These are phyloP conservation scores for Elaeis guineensis DNA, from an alignment of 176 grass and related monocot genomes.

Conservation along the genomic window DNA sequence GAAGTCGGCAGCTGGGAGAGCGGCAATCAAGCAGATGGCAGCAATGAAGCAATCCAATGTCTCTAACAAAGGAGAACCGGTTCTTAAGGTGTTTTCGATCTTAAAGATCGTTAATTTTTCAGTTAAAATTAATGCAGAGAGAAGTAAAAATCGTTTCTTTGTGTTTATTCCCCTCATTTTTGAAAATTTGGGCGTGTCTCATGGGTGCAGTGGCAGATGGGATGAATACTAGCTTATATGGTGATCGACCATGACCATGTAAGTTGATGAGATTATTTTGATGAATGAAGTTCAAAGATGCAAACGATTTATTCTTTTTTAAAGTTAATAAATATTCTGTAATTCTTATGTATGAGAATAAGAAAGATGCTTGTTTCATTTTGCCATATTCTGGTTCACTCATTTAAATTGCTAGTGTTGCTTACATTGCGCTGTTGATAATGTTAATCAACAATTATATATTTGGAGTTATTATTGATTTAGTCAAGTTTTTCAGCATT, in stretches of 20 bases:
- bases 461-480: too few species aligned
- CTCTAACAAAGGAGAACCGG: conserved; percentile 63
- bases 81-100: conserved; percentile 56
- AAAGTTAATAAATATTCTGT: too few species aligned
- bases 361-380: too few species aligned
- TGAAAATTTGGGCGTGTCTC: conserved; percentile 7
- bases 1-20: conserved; percentile 76
- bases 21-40: conserved; percentile 71
- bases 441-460: too few species aligned
- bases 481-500: too few species aligned
- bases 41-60: conserved; percentile 65
- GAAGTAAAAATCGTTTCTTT: background rate
- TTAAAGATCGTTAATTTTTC: background rate
- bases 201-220: conserved; percentile 83
- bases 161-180: conserved; percentile 1
- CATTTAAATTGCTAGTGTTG: too few species aligned
- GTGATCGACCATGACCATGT: conserved; percentile 15
- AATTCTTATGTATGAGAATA: too few species aligned
- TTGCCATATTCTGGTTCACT: too few species aligned
- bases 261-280: conserved; percentile 17
- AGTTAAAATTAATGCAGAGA: background rate
- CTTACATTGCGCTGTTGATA: too few species aligned
- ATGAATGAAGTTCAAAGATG: too few species aligned
- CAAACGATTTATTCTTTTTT: too few species aligned
- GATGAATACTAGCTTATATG: conserved; percentile 23